Conservation (phyloP, 306 rosid species). For the Clitoria ternatea region DNA sequence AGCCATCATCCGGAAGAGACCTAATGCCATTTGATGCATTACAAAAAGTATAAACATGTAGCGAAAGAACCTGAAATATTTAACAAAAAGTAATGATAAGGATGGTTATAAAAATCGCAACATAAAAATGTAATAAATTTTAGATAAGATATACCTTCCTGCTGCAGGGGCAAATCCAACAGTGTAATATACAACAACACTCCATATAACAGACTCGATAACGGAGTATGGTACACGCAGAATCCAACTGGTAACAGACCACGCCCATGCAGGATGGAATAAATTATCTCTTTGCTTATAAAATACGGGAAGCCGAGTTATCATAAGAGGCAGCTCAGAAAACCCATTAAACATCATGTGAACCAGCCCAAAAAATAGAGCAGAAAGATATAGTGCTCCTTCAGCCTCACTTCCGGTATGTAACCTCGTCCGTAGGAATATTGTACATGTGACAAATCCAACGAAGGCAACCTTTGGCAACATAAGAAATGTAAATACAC, state of each 20-base stretch:
- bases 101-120: background rate
- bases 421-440: constrained; percentile 56
- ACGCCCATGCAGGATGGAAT: constrained; percentile 87
- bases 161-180: constrained; percentile 84
- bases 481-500: background rate
- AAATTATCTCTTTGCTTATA: constrained; percentile 86
- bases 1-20: constrained; percentile 87
- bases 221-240: constrained; percentile 77
- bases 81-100: constrained; percentile 17
- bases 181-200: constrained; percentile 64
- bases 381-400: constrained; percentile 72
- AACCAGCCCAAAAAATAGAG: constrained; percentile 76
- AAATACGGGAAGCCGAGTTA: constrained; percentile 76
- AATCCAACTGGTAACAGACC: constrained; percentile 75
- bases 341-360: constrained; percentile 95
- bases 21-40: constrained; percentile 90
- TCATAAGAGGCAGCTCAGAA: constrained; percentile 78
- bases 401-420: constrained; percentile 60
- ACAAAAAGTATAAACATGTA: constrained; percentile 65
- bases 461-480: constrained; percentile 69
- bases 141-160: constrained; percentile 65
- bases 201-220: constrained; percentile 79
- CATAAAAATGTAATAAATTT: background rate
- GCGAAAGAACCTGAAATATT: constrained; percentile 79
- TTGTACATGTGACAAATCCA: constrained; percentile 73